Percentiles rank a stretch among this genome's conserved stretches.
phyloP scores from a whole-genome alignment of 2,329 filamentous ascomycete species.

The Trichothecium roseum region DNA sequence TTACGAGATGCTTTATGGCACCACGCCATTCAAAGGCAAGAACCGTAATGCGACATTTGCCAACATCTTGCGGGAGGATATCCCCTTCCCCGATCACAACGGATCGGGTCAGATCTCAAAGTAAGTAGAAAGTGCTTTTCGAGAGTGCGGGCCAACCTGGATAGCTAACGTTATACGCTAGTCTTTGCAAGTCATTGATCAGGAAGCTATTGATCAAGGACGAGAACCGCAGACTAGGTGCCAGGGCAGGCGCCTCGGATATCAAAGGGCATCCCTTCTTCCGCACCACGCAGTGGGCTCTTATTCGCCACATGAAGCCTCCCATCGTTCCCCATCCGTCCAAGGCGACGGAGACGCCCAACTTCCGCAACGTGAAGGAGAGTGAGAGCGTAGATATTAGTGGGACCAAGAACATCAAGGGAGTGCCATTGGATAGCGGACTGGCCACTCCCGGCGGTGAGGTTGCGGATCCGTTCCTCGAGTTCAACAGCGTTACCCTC shows the following conservation, averaged over 20 bases:
- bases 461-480: conserved; percentile 82
- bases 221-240: conserved; percentile 84
- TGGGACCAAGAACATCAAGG: conserved; percentile 51
- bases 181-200: conserved; percentile 92
- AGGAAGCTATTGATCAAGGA: conserved; percentile 97
- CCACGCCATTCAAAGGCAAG: conserved; percentile 98
- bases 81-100: conserved; percentile 85
- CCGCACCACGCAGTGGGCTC: conserved; percentile 88
- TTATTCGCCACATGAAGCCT: conserved; percentile 95
- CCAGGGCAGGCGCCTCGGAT: conserved; percentile 88
- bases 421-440: conserved; percentile 78
- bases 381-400: conserved; percentile 86
- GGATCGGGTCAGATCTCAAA: conserved; percentile 80
- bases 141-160: not conserved
- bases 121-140: conserved; percentile 43
- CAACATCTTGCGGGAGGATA: conserved; percentile 91
- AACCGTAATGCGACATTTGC: conserved; percentile 97
- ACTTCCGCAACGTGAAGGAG: conserved; percentile 97
- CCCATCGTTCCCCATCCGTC: conserved; percentile 91
- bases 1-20: conserved; percentile 98
- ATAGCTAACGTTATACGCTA: conserved; percentile 23
- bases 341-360: conserved; percentile 83
- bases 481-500: conserved; percentile 96
- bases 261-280: conserved; percentile 97
- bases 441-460: conserved; percentile 78